Evolutionary conservation across 768 basidiomycete species (phyloP).

Genomic region (Leccinum uliginosum): DNA sequence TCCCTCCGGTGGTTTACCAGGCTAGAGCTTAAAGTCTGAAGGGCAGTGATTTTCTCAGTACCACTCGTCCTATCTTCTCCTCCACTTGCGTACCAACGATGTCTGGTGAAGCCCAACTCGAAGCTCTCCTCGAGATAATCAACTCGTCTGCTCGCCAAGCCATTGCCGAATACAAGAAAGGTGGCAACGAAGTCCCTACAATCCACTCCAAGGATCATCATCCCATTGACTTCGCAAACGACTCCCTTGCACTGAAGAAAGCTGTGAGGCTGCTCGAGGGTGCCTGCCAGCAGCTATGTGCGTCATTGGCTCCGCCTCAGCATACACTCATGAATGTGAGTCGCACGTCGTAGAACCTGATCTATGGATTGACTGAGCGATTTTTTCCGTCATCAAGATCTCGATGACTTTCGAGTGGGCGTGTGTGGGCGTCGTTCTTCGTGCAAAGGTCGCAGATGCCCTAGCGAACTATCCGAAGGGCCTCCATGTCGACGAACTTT

Average conservation of each 20-base stretch:
- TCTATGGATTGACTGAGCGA: background rate
- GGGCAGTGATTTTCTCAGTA: background rate
- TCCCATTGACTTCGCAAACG: slow-evolving; percentile 19
- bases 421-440: slow-evolving; percentile 22
- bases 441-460: slow-evolving; percentile 26
- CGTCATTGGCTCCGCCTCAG: slow-evolving; percentile 25
- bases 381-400: slow-evolving; percentile 2
- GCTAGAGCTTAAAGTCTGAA: slow-evolving; percentile 5
- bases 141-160: slow-evolving; percentile 25
- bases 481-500: slow-evolving; percentile 24
- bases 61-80: background rate
- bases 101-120: slow-evolving; percentile 27
- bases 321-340: slow-evolving; percentile 26
- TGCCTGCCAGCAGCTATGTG: slow-evolving; percentile 26
- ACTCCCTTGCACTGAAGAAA: slow-evolving; percentile 21
- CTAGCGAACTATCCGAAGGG: slow-evolving; percentile 25
- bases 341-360: background rate
- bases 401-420: slow-evolving; percentile 25
- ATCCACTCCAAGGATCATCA: slow-evolving; percentile 20
- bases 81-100: slow-evolving; percentile 1
- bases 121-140: slow-evolving; percentile 30
- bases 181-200: slow-evolving; percentile 20
- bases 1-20: background rate
- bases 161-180: slow-evolving; percentile 25
- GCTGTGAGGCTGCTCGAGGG: slow-evolving; percentile 26